Evolutionary conservation across 176 grass and related monocot genomes (phyloP), one percentile per base, ranked within the genome.

Genomic region (Echinochloa phyllopogon): DNA sequence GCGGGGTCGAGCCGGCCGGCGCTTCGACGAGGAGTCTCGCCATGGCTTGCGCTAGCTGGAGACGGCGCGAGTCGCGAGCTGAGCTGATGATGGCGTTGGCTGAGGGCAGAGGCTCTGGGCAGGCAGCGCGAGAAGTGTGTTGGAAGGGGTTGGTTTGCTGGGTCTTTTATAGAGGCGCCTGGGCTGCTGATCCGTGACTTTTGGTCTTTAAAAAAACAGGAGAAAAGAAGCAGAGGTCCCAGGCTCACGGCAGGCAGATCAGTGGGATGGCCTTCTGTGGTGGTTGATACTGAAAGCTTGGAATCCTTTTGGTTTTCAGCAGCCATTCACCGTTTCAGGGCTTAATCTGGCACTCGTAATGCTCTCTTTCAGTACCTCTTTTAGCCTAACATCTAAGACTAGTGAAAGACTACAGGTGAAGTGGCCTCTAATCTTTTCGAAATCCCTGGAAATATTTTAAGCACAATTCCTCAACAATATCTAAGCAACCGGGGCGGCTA

Each of bases 1-100:
- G 16, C 21, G 77, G 15, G 62, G 17, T 8, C 45, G 67, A 27
- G 20, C 38, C 69, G 25, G 78, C 61, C 57, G 86, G 53, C 2
- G 67, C 51, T 57, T 85, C 74, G 12, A 84, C 72, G 53, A 92
- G 86, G 44, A 40, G 87, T 83, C 89, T 91, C 6, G 53, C 81
- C 89, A 91, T 91, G 81, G 69, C 44, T 25, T 17, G 25, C 38
- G 18, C 43, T 21, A 7, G 37, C 20, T 37, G 38, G 38, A 80
- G 49, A 55, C 2, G 20, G 45, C 66, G 38, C 21, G 58, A 55
- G 74, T 50, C 42, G 21, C 44, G 77, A 63, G 77, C 53, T 53
- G 40, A 8, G 80, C 69, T 55, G 77, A 39, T 20, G 45, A 24
- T 39, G 64, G 6, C 3, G 64, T 64, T 25, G 15, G 63, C 29